Evolutionary conservation across 1,284 basidiomycete species (phyloP).

Genomic region (Ganoderma multipileum): DNA sequence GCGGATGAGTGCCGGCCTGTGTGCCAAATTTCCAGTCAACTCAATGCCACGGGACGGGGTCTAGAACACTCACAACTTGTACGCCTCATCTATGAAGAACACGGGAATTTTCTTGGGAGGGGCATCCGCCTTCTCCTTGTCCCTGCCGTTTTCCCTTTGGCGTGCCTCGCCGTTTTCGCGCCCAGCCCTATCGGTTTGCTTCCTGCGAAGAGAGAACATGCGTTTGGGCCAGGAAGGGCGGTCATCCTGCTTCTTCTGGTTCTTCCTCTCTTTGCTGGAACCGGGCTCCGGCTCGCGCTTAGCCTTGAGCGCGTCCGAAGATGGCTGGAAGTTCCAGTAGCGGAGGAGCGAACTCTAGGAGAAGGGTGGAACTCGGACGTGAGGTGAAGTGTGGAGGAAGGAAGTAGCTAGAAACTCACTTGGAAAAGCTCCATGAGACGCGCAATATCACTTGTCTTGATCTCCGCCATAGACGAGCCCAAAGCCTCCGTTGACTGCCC

Average conservation of each 20-base stretch:
- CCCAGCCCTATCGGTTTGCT: slow-evolving; percentile 20
- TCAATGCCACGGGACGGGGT: neutral
- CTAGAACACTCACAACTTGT: slow-evolving; percentile 65
- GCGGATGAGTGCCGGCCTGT: slow-evolving; percentile 74
- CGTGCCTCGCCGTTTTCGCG: slow-evolving; percentile 36
- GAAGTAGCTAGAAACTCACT: slow-evolving; percentile 40
- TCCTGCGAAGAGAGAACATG: slow-evolving; percentile 33
- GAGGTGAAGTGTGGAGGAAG: neutral
- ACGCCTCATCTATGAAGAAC: slow-evolving; percentile 84
- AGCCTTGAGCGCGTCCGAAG: slow-evolving; percentile 21
- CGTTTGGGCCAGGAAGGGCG: slow-evolving; percentile 32
- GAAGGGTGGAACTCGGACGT: neutral
- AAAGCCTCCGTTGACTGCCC: slow-evolving; percentile 38
- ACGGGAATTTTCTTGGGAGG: slow-evolving; percentile 76
- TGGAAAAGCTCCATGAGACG: slow-evolving; percentile 87
- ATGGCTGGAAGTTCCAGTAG: slow-evolving; percentile 73
- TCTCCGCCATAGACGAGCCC: slow-evolving; percentile 45
- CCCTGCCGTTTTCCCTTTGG: slow-evolving; percentile 34
- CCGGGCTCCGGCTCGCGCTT: slow-evolving; percentile 22
- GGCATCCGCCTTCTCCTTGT: slow-evolving; percentile 43
- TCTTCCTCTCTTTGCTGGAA: slow-evolving; percentile 12
- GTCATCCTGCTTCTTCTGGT: slow-evolving; percentile 19
- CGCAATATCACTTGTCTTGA: slow-evolving; percentile 81
- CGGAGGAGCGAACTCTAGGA: slow-evolving; percentile 69
- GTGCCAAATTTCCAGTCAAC: slow-evolving; percentile 1